Base-by-base conservation (phyloP, 1,284 basidiomycete species). In the Sanguinoderma infundibulare region DNA sequence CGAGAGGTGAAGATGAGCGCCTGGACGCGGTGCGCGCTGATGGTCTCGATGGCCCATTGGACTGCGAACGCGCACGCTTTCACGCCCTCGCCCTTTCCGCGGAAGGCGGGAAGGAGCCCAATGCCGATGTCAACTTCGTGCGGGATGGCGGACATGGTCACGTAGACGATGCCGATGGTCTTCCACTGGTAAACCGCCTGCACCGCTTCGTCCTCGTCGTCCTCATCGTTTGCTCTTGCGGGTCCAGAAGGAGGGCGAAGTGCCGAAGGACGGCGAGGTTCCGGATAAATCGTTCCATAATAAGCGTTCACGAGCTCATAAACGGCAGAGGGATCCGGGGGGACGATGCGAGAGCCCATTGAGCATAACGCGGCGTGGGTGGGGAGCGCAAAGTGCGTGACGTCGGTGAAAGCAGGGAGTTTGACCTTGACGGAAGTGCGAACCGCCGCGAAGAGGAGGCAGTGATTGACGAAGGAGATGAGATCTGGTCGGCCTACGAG, bases 91-190 rank as follows among this genome's bases (percentile, higher is more conserved):
- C 84, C 83, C 42, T 75, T 69, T 2, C 74, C 70, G 10, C 77
- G 78, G 62, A 77, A 68, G 17, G 65, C 55, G 1, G 75, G 65
- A 14, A 73, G 62, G 42, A 88, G 66, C 63, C 83, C 75, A 64
- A 88, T 70, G 24, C 86, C 86, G 38, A 88, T 73, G 68, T 79
- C 82, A 15, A 81, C 77, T 66, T 87, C 82, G 10, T 78, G 75
- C 0, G 77, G 71, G 32, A 78, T 67, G 17, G 64, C 67, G 17
- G 76, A 69, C 8, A 69, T 55, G 2, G 74, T 69, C n/a, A 85
- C 69, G 66, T 85, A 86, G 38, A 84, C 67, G 53, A 85, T 59
- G 0, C 84, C 84, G 20, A 79, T 68, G 3, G 72, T 66, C 35
- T 53, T 55, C 57, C 60, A 60, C 14, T 57, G 30, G 52, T 50